phyloP scores from a whole-genome alignment of 495 filamentous ascomycete genomes.

The Sordaria brevicollis region DNA sequence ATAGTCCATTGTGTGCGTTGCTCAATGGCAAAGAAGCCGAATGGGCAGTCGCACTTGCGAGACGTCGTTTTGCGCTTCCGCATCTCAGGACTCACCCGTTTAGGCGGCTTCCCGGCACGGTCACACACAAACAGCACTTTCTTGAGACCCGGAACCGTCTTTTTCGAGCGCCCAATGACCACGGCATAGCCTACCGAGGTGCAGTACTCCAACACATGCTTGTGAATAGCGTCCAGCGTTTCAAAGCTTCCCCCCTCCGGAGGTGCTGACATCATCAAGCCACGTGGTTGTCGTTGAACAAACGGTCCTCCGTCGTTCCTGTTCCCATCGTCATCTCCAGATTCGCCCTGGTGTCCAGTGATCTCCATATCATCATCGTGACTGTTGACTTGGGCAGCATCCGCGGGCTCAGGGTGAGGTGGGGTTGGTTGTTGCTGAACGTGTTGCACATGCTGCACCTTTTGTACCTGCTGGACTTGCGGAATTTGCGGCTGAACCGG shows the following conservation, averaged over 20 bases:
- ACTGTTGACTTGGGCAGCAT: constrained; percentile 22
- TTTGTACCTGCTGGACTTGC: constrained; percentile 16
- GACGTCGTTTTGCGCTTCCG: constrained; percentile 48
- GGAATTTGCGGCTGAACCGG: constrained; percentile 13
- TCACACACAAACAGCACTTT: constrained; percentile 51
- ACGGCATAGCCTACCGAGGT: constrained; percentile 48
- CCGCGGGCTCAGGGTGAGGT: constrained; percentile 25
- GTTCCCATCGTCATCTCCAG: constrained; percentile 21
- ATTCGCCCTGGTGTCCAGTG: constrained; percentile 25
- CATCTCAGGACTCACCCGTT: constrained; percentile 39
- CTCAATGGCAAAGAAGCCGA: constrained; percentile 49
- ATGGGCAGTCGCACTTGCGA: constrained; percentile 47
- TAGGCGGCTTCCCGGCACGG: constrained; percentile 43
- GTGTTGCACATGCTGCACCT: constrained; percentile 19
- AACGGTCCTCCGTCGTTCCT: constrained; percentile 31
- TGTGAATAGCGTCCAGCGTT: constrained; percentile 44
- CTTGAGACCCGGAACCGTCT: constrained; percentile 45
- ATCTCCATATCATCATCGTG: constrained; percentile 36
- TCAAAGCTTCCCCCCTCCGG: constrained; percentile 44
- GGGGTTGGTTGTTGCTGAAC: constrained; percentile 25
- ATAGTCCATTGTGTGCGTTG: constrained; percentile 47
- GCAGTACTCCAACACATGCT: constrained; percentile 41
- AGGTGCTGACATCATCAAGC: constrained; percentile 41
- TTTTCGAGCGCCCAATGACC: constrained; percentile 48
- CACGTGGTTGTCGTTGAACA: constrained; percentile 35